Conservation (phyloP, 257 asterid genomes). For the Fraxinus americana region DNA sequence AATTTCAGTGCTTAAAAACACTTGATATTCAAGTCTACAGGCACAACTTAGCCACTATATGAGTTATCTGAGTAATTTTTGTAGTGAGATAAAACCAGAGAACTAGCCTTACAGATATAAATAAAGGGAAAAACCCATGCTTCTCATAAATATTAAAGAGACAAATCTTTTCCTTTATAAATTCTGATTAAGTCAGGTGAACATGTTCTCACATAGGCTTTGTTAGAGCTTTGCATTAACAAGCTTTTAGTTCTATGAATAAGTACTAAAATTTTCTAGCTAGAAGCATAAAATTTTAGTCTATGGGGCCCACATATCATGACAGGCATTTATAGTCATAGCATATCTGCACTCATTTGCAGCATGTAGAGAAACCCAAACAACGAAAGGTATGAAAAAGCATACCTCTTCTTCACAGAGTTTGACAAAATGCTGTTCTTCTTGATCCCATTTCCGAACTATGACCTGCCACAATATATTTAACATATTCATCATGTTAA, state of each 20-base stretch:
- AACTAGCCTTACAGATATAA: not conserved
- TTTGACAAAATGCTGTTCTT: slow-evolving; percentile 66
- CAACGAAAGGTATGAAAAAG: slow-evolving; percentile 13
- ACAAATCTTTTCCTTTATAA: not conserved
- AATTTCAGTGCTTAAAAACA: not conserved
- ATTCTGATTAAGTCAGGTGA: not conserved
- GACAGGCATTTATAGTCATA: not conserved
- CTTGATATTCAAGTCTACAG: not conserved
- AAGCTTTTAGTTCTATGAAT: slow-evolving; percentile 8
- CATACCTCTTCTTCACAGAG: slow-evolving; percentile 80
- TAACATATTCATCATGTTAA: slow-evolving; percentile 8
- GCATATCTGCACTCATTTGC: slow-evolving; percentile 8
- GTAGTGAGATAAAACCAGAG: not conserved
- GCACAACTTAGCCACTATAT: not conserved
- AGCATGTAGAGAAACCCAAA: slow-evolving; percentile 17
- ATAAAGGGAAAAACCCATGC: not conserved
- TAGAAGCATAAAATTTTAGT: not conserved
- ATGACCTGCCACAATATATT: slow-evolving; percentile 57
- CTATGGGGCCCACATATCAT: slow-evolving; percentile 1
- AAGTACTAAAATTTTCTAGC: not conserved
- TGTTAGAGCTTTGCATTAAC: not conserved
- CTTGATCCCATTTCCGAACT: slow-evolving; percentile 76
- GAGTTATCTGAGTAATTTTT: not conserved
- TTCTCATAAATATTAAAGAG: not conserved
- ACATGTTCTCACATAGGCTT: not conserved